Conservation (phyloP, 768 basidiomycete genomes). For the Phaffia australis region DNA sequence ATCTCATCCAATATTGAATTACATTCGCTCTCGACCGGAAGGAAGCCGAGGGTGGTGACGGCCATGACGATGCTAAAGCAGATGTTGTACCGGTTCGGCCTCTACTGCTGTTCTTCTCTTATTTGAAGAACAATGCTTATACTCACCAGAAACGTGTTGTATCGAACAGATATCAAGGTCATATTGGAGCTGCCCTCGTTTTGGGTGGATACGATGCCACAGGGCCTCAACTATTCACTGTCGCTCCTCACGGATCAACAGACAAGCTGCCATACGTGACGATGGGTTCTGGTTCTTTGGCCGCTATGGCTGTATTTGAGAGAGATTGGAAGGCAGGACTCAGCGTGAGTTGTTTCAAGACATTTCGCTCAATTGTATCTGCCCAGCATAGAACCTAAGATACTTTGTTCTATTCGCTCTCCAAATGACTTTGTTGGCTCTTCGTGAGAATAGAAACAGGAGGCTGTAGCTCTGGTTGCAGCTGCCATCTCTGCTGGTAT, state of each 20-base stretch:
- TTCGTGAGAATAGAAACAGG: slow-evolving; percentile 50
- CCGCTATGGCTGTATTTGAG: slow-evolving; percentile 98
- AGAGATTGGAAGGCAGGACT: slow-evolving; percentile 68
- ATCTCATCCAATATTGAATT: slow-evolving; percentile 95
- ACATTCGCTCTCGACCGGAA: slow-evolving; percentile 76
- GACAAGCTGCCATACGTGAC: slow-evolving; percentile 98
- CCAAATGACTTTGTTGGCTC: not conserved
- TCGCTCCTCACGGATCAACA: slow-evolving; percentile 92
- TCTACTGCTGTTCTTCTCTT: not conserved
- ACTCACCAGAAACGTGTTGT: not conserved
- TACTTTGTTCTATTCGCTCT: not conserved
- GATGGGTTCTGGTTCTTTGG: slow-evolving; percentile 92
- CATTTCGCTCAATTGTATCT: not conserved
- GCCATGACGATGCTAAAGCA: slow-evolving; percentile 99
- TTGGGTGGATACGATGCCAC: slow-evolving; percentile 92
- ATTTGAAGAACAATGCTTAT: not conserved
- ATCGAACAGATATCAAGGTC: slow-evolving; percentile 66
- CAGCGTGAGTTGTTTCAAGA: slow-evolving; percentile 46
- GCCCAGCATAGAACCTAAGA: not conserved
- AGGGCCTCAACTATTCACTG: slow-evolving; percentile 89
- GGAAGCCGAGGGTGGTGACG: slow-evolving; percentile 86
- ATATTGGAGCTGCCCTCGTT: slow-evolving; percentile 88
- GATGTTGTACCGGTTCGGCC: slow-evolving; percentile 69
- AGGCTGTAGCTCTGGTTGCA: slow-evolving; percentile 71
- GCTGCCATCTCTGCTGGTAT: slow-evolving; percentile 88